These are phyloP conservation scores for Xerocomellus chrysenteron DNA, from an alignment of 768 basidiomycete species.

Conservation along the genomic window DNA sequence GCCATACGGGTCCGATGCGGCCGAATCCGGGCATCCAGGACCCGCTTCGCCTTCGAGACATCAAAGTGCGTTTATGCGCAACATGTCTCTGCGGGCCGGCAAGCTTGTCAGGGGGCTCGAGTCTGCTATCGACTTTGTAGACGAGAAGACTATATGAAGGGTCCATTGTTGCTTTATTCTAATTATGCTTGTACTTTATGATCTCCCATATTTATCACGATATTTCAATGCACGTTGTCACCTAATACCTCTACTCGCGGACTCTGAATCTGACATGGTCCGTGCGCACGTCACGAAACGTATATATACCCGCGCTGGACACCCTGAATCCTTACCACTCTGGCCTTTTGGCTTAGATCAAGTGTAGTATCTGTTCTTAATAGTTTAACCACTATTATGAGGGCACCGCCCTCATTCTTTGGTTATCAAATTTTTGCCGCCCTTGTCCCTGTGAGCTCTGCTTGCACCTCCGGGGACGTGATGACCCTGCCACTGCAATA, in stretches of 20 bases:
- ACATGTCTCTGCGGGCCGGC: conserved; percentile 35
- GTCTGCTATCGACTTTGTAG: conserved; percentile 43
- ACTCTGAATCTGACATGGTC: conserved; percentile 20
- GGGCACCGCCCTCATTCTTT: conserved; percentile 51
- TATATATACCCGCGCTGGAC: conserved; percentile 10
- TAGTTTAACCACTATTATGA: conserved; percentile 59
- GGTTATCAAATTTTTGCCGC: conserved; percentile 48
- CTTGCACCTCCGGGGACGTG: conserved; percentile 41
- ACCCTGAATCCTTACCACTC: conserved; percentile 13
- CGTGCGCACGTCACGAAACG: conserved; percentile 7
- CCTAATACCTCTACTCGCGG: too few relatives aligned
- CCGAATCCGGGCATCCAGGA: conserved; percentile 1
- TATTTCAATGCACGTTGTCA: too few relatives aligned
- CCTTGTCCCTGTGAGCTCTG: conserved; percentile 35
- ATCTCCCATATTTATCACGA: too few relatives aligned
- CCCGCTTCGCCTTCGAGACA: conserved; percentile 25
- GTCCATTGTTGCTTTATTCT: neutral
- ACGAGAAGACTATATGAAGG: conserved; percentile 20
- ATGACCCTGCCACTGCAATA: conserved; percentile 42
- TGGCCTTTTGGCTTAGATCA: conserved; percentile 73
- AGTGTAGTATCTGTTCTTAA: conserved; percentile 75
- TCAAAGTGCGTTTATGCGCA: conserved; percentile 31
- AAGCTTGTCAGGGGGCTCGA: conserved; percentile 39
- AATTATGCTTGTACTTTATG: neutral
- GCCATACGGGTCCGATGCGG: conserved; percentile 12